Evolutionary conservation across 1,139 yeast genomes (phyloP).

Genomic region (Candida tunisiensis): DNA sequence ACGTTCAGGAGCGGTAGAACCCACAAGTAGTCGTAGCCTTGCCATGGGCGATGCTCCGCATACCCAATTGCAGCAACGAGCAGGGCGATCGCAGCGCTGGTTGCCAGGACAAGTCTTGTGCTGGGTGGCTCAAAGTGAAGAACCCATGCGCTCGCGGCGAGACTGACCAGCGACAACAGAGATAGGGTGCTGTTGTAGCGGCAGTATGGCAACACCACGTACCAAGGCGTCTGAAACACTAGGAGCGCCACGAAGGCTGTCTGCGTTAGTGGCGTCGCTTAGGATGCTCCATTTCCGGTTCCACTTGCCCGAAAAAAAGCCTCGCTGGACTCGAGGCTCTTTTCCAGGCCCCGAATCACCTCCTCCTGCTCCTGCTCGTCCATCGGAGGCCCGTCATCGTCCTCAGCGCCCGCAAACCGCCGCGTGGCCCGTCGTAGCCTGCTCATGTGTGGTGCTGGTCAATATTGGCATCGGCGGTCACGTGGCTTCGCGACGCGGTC

Average conservation of each 20-base stretch:
- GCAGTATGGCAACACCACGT: conserved; percentile 14
- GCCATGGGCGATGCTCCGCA: conserved; percentile 13
- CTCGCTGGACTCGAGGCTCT: too few relatives aligned
- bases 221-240: conserved; percentile 18
- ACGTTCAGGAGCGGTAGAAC: conserved; percentile 13
- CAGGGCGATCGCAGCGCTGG: conserved; percentile 9
- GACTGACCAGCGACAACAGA: conserved; percentile 13
- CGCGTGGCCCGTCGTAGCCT: too few relatives aligned
- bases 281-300: too few relatives aligned
- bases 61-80: conserved; percentile 10
- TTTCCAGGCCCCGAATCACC: too few relatives aligned
- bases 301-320: neutral
- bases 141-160: conserved; percentile 9
- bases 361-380: too few relatives aligned
- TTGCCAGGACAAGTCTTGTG: neutral
- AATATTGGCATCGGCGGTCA: too few relatives aligned
- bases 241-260: conserved; percentile 7
- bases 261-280: conserved; percentile 2
- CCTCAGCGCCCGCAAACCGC: too few relatives aligned
- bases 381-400: too few relatives aligned
- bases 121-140: conserved; percentile 3
- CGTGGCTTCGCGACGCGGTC: too few relatives aligned
- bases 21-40: conserved; percentile 18
- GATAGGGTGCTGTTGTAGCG: conserved; percentile 15
- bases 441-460: too few relatives aligned